phyloP scores from a whole-genome alignment of 257 asterid genomes.

The Nyctanthes arbortristis region DNA sequence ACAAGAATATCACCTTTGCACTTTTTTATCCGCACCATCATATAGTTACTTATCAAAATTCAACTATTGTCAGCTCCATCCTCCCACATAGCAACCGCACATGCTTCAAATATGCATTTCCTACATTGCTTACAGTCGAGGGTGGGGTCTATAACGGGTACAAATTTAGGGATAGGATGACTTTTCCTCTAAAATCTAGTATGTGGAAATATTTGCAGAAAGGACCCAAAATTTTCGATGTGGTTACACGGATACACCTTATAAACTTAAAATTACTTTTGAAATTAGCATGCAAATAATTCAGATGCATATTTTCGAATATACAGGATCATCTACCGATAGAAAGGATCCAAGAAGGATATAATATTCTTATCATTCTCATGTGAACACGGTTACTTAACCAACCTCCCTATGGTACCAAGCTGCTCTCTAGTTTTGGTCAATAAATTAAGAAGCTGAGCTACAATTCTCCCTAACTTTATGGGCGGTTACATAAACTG shows the following conservation, averaged over 20 bases:
- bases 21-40: background rate
- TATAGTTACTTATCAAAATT: conserved; percentile 1
- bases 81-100: background rate
- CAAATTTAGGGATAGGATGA: background rate
- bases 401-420: conserved; percentile 7
- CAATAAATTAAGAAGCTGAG: conserved; percentile 10
- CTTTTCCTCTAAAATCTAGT: too few relatives aligned
- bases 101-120: background rate
- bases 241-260: too few relatives aligned
- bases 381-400: too few relatives aligned
- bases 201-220: too few relatives aligned
- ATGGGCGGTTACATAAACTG: background rate
- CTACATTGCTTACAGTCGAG: background rate
- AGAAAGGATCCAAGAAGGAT: conserved; percentile 3
- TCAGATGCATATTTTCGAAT: too few relatives aligned
- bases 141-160: too few relatives aligned
- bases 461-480: conserved; percentile 6
- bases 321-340: conserved; percentile 2
- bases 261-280: too few relatives aligned
- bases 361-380: conserved; percentile 11
- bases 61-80: background rate
- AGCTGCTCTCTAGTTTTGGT: background rate
- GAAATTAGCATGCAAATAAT: background rate
- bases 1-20: background rate
- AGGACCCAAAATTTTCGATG: too few relatives aligned